Evolutionary conservation across 2,329 filamentous ascomycete species (phyloP).

Genomic region (Magnaporthiopsis incrustans): DNA sequence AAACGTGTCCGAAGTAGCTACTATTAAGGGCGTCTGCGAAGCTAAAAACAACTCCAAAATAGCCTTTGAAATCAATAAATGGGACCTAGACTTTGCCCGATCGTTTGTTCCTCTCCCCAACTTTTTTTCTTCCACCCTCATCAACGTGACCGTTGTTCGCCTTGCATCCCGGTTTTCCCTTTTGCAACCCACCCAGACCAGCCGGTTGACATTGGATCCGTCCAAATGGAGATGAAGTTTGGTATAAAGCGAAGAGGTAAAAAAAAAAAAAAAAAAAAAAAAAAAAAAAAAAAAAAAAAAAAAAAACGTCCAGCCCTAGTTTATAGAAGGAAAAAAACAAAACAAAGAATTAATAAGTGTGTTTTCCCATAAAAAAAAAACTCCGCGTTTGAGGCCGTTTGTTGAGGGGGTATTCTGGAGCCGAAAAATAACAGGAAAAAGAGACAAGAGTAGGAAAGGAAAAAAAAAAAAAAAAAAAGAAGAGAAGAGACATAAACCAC

Average conservation of each 20-base stretch:
- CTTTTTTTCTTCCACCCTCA: too few species aligned
- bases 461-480: neutral
- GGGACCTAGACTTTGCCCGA: too few species aligned
- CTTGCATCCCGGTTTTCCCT: neutral
- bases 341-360: neutral
- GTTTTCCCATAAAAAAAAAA: constrained; percentile 1
- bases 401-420: constrained; percentile 6
- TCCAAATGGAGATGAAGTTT: neutral
- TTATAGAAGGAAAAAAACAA: neutral
- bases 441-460: too few species aligned
- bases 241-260: neutral
- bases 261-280: neutral
- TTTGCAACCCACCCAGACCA: neutral
- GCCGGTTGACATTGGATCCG: neutral
- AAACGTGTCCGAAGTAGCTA: too few species aligned
- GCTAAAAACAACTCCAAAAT: too few species aligned
- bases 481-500: neutral
- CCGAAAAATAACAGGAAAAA: neutral
- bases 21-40: too few species aligned
- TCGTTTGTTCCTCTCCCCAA: too few species aligned
- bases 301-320: neutral
- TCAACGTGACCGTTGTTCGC: too few species aligned
- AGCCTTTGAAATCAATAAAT: too few species aligned
- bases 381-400: neutral
- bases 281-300: neutral